These are phyloP conservation scores for Fusarium oligoseptatum DNA, from an alignment of 2,329 filamentous ascomycete species.

Conservation along the genomic window DNA sequence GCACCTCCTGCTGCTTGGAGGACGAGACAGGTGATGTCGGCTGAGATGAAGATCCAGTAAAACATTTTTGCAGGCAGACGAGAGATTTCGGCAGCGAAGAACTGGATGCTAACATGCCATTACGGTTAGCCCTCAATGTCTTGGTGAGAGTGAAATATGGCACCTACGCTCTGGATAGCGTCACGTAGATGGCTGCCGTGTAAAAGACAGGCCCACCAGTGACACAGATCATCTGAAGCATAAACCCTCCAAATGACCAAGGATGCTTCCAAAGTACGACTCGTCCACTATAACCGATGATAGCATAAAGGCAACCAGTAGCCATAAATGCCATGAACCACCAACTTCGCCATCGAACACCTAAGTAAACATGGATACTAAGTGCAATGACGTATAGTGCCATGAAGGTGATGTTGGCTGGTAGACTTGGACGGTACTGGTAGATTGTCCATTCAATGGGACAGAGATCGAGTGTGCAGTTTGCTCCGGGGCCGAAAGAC, in stretches of 20 bases:
- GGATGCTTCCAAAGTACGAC: neutral
- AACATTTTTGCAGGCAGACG: neutral
- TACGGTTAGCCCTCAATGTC: neutral
- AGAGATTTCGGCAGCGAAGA: neutral
- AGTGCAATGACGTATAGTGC: neutral
- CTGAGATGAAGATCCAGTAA: neutral
- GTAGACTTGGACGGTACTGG: neutral
- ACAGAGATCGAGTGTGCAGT: neutral
- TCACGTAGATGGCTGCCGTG: neutral
- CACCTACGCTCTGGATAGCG: neutral
- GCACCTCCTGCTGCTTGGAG: neutral
- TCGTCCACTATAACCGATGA: neutral
- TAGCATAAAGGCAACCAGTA: neutral
- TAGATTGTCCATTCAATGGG: slow-evolving; percentile 1
- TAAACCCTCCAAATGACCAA: neutral
- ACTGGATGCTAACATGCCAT: neutral
- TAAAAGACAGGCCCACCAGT: neutral
- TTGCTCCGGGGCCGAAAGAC: neutral
- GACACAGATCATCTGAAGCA: neutral
- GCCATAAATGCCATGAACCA: neutral
- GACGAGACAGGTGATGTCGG: neutral
- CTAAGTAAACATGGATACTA: neutral
- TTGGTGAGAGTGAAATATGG: neutral
- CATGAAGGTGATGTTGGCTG: neutral
- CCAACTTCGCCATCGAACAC: neutral